Conservation (phyloP, 371 early-diverging fungal species). For the Zychaea mexicana region DNA sequence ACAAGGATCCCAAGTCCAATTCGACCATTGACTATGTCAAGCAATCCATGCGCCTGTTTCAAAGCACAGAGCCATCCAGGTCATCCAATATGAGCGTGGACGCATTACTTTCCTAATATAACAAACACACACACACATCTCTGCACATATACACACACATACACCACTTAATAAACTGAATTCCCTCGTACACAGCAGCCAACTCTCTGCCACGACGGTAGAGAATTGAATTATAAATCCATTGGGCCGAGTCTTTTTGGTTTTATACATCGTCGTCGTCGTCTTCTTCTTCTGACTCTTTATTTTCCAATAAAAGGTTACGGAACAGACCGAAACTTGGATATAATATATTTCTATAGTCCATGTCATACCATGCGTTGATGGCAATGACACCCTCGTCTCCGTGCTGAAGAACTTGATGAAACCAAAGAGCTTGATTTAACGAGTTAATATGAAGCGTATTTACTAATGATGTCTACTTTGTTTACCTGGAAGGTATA, state of each 20-base stretch:
- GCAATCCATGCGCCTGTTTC: background rate
- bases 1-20: background rate
- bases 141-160: background rate
- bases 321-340: slow-evolving; percentile 40
- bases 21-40: background rate
- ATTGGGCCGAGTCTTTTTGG: background rate
- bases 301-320: slow-evolving; percentile 12
- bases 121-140: too few species aligned
- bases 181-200: too few species aligned
- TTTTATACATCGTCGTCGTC: background rate
- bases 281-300: background rate
- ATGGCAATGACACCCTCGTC: slow-evolving; percentile 75
- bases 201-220: too few species aligned
- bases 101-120: slow-evolving; percentile 15
- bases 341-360: slow-evolving; percentile 44
- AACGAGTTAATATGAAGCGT: too few species aligned
- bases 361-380: slow-evolving; percentile 84
- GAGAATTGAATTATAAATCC: background rate
- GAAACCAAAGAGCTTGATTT: slow-evolving; percentile 69
- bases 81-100: slow-evolving; percentile 16
- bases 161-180: background rate
- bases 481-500: slow-evolving; percentile 68
- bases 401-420: slow-evolving; percentile 70
- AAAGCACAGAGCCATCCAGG: background rate
- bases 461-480: background rate